These are phyloP conservation scores for Hypsizygus ulmarius DNA, from an alignment of 1,284 basidiomycete species.

Conservation along the genomic window DNA sequence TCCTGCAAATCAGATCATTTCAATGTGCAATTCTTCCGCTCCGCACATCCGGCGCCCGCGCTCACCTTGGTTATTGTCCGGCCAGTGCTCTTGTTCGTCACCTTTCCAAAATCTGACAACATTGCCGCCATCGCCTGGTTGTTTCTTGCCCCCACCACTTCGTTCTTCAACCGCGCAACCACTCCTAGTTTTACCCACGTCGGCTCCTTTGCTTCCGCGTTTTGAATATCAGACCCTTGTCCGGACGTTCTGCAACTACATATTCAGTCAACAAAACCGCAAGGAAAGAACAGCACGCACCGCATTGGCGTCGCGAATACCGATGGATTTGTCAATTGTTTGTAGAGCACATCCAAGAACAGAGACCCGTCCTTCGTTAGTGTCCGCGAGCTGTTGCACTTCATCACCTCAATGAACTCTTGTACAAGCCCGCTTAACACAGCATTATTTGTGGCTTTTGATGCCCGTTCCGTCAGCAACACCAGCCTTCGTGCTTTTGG, in stretches of 20 bases:
- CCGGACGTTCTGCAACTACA: constrained; percentile 37
- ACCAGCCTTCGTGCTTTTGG: constrained; percentile 55
- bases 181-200: constrained; percentile 54
- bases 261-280: not conserved
- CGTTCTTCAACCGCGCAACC: constrained; percentile 51
- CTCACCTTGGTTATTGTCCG: constrained; percentile 64
- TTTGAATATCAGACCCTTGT: constrained; percentile 30
- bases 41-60: not conserved
- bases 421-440: constrained; percentile 49
- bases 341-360: constrained; percentile 65
- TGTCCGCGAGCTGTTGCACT: constrained; percentile 59
- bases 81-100: constrained; percentile 62
- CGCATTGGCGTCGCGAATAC: constrained; percentile 54
- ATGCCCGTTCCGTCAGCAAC: constrained; percentile 42
- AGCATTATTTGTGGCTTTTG: constrained; percentile 50
- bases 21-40: not conserved
- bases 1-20: constrained; percentile 37
- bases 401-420: constrained; percentile 58
- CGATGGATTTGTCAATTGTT: constrained; percentile 65
- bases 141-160: constrained; percentile 47
- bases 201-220: constrained; percentile 36
- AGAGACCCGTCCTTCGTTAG: constrained; percentile 69
- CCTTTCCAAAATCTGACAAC: constrained; percentile 63
- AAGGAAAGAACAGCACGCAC: constrained; percentile 20
- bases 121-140: constrained; percentile 58